A percentile compares a stretch with the other conserved stretches of the same genome.
These are phyloP conservation scores for Umbilicaria muhlenbergii DNA, from an alignment of 495 filamentous ascomycete species.

Conservation along the genomic window DNA sequence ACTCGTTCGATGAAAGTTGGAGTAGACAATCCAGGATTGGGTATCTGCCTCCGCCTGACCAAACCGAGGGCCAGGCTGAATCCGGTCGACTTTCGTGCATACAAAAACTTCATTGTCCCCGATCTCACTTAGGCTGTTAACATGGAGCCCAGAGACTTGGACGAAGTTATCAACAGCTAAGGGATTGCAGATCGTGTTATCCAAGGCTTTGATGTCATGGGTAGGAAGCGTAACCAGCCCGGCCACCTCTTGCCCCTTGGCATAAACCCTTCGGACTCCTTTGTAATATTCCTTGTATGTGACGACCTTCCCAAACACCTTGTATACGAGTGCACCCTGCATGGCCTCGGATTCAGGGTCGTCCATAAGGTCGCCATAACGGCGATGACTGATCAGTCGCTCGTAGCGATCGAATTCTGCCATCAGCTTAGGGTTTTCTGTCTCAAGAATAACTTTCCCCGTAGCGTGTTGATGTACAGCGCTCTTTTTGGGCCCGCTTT, in stretches of 20 bases:
- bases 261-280: conserved; percentile 19
- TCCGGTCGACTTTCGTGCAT: conserved; percentile 10
- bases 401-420: not conserved
- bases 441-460: not conserved
- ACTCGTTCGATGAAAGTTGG: not conserved
- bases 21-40: conserved; percentile 7
- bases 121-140: conserved; percentile 17
- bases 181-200: conserved; percentile 8
- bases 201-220: not conserved
- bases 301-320: conserved; percentile 16
- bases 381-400: not conserved
- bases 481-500: not conserved
- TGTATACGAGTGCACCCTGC: conserved; percentile 18
- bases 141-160: conserved; percentile 25
- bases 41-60: not conserved
- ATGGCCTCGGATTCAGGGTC: conserved; percentile 1
- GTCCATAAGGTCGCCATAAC: not conserved
- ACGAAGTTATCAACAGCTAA: conserved; percentile 23
- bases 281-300: conserved; percentile 22
- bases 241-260: conserved; percentile 14
- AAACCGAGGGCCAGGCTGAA: conserved; percentile 1
- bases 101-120: conserved; percentile 15
- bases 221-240: conserved; percentile 15
- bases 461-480: not conserved
- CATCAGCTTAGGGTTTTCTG: not conserved